Percentiles rank a stretch among this genome's conserved stretches.
These are phyloP conservation scores for Acorus gramineus DNA, from an alignment of 106 monocot species.

Conservation along the genomic window DNA sequence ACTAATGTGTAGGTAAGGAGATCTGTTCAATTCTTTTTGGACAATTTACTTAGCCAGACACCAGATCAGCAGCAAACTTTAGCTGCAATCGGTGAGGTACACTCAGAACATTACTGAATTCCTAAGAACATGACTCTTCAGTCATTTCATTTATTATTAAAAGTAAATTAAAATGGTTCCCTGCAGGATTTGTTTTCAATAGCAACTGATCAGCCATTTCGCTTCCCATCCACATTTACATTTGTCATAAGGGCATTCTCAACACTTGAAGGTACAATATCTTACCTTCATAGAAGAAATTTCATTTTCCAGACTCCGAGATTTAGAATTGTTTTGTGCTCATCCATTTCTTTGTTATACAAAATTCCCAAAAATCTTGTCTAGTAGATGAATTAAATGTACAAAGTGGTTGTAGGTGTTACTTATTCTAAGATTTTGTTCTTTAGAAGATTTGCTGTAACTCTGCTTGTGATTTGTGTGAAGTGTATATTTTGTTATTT, in stretches of 20 bases:
- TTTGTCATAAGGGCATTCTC: constrained; percentile 94
- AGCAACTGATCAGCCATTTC: constrained; percentile 85
- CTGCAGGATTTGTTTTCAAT: constrained; percentile 98
- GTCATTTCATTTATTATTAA: constrained; percentile 2
- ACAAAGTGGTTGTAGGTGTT: no score
- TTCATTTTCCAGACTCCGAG: not conserved
- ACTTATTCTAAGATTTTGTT: no score
- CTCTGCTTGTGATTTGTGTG: no score
- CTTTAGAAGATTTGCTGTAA: no score
- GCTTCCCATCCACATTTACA: constrained; percentile 83
- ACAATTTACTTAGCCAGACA: constrained; percentile 66
- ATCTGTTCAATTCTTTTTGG: constrained; percentile 86
- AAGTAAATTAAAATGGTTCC: not conserved
- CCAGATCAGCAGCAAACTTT: constrained; percentile 87
- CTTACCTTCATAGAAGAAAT: not conserved
- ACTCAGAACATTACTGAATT: constrained; percentile 1
- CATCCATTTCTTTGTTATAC: no score
- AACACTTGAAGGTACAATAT: constrained; percentile 79
- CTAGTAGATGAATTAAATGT: no score
- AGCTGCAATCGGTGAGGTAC: constrained; percentile 92
- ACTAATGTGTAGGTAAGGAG: constrained; percentile 56
- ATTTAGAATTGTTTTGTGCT: no score
- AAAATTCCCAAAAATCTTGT: no score
- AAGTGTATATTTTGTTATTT: no score
- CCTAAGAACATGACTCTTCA: not conserved